Base-by-base conservation (phyloP, 257 asterid genomes). In the Solanum ossicruentum region DNA sequence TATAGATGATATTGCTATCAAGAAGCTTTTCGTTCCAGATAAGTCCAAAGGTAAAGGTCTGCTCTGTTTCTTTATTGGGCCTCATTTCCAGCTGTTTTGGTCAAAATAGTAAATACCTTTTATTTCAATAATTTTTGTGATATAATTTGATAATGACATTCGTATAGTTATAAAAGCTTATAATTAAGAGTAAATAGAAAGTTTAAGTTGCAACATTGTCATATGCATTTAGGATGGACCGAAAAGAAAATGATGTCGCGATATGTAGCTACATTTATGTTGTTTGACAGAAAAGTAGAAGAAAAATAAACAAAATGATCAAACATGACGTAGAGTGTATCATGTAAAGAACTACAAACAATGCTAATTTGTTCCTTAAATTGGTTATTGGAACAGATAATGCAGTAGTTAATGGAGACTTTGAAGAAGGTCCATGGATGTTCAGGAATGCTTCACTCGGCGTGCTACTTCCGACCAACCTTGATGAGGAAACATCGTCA, bases 391-490 rank as follows among this genome's bases (percentile, higher is more conserved):
- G 21, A 86, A 81, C 93, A 95, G 99, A 84, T 83, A 92, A 95
- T 77, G 95, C 97, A 7, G 98, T 96, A 28, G 54, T 93, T 20
- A 96, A 96, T 66, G 99, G 98, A 1, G 98, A 96, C 84, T 96
- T 96, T 75, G 99, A 96, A 85, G 98, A 94, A 88, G 99, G 99
- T 3, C 97, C 99, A 12, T 96, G 96, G 97, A 93, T 96, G 97
- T 93, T 95, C 88, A 85, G 97, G 60, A 96, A 96, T 83, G 95
- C 88, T 84, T 95, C 99, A 4, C 91, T 96, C 0, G 99, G 99
- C 3, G 98, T 96, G 36, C 86, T 96, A 13, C 99, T 96, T 49
- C 98, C 98, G 2, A 96, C 99, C 51, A 96, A 93, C 84, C 97
- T 96, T 0, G 98, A 96, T 18, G 98, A 94, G 63, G 93, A 93